These are phyloP conservation scores for Emergomyces africanus DNA, from an alignment of 2,329 filamentous ascomycete genomes.

Conservation along the genomic window DNA sequence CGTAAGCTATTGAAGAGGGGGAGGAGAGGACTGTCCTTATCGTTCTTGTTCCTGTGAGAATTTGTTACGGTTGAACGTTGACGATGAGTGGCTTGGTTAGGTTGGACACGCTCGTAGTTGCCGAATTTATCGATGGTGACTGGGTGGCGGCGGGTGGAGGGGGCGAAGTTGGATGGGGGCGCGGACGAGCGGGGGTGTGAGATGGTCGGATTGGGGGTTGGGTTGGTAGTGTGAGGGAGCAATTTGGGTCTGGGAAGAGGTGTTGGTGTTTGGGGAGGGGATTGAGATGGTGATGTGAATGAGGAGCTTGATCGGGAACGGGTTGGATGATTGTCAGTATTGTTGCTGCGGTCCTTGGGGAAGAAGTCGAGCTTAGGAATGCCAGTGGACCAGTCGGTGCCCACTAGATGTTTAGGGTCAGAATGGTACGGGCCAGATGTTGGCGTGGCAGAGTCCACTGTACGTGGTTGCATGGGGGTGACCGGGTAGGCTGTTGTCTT, in stretches of 20 bases:
- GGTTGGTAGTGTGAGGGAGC: not conserved
- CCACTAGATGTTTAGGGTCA: not conserved
- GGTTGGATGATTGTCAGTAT: not conserved
- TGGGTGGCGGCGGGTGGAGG: constrained; percentile 1
- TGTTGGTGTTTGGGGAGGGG: not conserved
- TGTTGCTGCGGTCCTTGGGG: not conserved
- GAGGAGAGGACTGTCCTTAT: not conserved
- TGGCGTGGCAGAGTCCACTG: not conserved
- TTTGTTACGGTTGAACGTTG: not conserved
- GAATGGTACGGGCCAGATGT: not conserved
- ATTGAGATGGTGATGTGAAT: not conserved
- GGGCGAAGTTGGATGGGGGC: not conserved
- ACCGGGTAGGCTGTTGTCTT: not conserved
- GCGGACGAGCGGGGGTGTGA: not conserved
- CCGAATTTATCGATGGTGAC: constrained; percentile 7
- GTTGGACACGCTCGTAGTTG: not conserved
- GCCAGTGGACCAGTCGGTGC: not conserved
- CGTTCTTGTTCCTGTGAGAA: not conserved
- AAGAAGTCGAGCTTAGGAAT: not conserved
- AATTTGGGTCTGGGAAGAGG: not conserved
- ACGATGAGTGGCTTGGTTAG: not conserved
- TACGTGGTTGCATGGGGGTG: not conserved
- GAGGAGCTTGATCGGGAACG: not conserved
- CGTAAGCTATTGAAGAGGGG: not conserved
- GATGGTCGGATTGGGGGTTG: not conserved